phyloP scores from a whole-genome alignment of 805 yeast genomes.

The Zygosaccharomyces rouxii region DNA sequence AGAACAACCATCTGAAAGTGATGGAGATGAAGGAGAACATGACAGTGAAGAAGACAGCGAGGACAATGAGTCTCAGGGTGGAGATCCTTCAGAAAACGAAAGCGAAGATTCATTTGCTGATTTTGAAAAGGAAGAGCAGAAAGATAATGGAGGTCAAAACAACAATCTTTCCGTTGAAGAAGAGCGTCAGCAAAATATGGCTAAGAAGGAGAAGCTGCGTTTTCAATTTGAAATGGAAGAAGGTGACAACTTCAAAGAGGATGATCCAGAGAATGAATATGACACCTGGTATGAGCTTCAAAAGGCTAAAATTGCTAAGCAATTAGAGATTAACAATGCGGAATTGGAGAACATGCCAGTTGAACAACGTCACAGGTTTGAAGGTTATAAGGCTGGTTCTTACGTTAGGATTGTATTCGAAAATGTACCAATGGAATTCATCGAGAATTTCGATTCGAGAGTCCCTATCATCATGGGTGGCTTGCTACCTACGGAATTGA shows the following conservation, averaged over 20 bases:
- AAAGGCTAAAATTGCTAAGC: slow-evolving; percentile 95
- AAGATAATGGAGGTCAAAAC: slow-evolving; percentile 32
- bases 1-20: slow-evolving; percentile 20
- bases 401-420: slow-evolving; percentile 88
- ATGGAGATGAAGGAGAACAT: slow-evolving; percentile 12
- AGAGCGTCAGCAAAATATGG: slow-evolving; percentile 75
- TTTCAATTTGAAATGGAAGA: slow-evolving; percentile 75
- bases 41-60: slow-evolving; percentile 11
- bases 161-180: slow-evolving; percentile 57
- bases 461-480: slow-evolving; percentile 91
- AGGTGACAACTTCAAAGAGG: slow-evolving; percentile 66
- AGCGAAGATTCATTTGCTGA: slow-evolving; percentile 39
- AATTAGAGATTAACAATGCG: slow-evolving; percentile 85
- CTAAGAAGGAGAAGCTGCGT: slow-evolving; percentile 82
- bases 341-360: slow-evolving; percentile 69
- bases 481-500: slow-evolving; percentile 78
- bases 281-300: slow-evolving; percentile 98
- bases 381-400: slow-evolving; percentile 90
- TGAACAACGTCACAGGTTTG: slow-evolving; percentile 73
- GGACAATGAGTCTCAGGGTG: slow-evolving; percentile 11
- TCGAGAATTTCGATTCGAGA: slow-evolving; percentile 78
- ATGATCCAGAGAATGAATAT: slow-evolving; percentile 77
- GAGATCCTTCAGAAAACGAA: slow-evolving; percentile 34
- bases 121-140: slow-evolving; percentile 28
- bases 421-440: slow-evolving; percentile 80